These are phyloP conservation scores for Protomyces macrosporus DNA, from an alignment of 1,139 yeast species.

Conservation along the genomic window DNA sequence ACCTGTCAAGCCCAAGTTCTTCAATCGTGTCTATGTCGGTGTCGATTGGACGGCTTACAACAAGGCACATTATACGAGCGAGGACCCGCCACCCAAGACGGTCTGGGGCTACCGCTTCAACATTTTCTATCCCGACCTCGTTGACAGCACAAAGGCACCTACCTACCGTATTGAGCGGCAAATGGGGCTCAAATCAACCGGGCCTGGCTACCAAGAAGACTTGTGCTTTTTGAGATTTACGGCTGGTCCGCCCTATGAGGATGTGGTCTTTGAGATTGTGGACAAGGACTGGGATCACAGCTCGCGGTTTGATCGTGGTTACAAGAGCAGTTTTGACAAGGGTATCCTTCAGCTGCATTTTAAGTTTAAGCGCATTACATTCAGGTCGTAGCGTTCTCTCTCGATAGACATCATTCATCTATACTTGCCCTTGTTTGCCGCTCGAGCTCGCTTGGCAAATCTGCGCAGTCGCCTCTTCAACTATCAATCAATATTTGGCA, in stretches of 20 bases:
- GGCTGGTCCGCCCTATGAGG: conserved; percentile 40
- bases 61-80: conserved; percentile 38
- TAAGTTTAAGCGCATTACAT: conserved; percentile 38
- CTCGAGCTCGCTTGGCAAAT: not conserved
- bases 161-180: conserved; percentile 37
- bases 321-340: conserved; percentile 38
- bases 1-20: conserved; percentile 37
- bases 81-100: conserved; percentile 42
- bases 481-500: not conserved
- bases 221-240: conserved; percentile 39
- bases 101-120: conserved; percentile 43
- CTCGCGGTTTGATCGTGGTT: conserved; percentile 37
- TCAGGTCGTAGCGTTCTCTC: conserved; percentile 17
- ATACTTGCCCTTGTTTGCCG: not conserved
- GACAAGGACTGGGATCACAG: conserved; percentile 42
- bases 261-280: conserved; percentile 40
- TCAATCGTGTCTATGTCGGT: conserved; percentile 39
- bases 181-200: conserved; percentile 26
- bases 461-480: not conserved
- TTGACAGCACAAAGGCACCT: conserved; percentile 36
- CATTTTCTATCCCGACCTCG: conserved; percentile 40
- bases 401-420: not conserved
- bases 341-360: conserved; percentile 41
- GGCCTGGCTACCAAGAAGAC: conserved; percentile 30
- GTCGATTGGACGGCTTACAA: conserved; percentile 42